Conservation (phyloP, 1,139 yeast species). For the Geotrichum bryndzae region DNA sequence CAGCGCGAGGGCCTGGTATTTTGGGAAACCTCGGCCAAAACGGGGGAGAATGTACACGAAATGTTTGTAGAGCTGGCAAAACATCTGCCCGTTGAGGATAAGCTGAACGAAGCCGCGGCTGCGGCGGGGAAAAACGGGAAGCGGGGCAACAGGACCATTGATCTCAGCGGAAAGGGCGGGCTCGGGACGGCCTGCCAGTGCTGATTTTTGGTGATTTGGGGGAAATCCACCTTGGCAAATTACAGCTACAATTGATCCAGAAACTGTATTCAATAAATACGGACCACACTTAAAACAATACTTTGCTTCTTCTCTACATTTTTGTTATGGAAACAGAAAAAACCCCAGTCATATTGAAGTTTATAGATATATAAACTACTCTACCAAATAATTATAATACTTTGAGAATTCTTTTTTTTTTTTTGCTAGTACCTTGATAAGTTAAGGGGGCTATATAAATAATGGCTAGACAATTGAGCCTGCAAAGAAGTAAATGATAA, state of each 20-base stretch:
- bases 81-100: neutral
- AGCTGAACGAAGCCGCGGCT: neutral
- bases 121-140: neutral
- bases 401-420: neutral
- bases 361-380: neutral
- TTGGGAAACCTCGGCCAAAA: slow-evolving; percentile 88
- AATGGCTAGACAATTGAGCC: neutral
- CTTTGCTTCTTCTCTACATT: neutral
- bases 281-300: neutral
- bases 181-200: neutral
- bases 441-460: neutral
- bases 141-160: neutral
- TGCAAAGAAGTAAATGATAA: neutral
- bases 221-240: neutral
- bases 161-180: neutral
- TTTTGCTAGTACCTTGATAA: neutral
- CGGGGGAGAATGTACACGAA: slow-evolving; percentile 64
- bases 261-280: no score
- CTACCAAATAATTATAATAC: neutral
- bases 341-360: neutral
- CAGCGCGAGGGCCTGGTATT: slow-evolving; percentile 85
- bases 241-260: neutral
- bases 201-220: neutral
- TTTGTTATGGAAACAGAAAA: no score
- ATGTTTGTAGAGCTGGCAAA: slow-evolving; percentile 20